A percentile compares a stretch with the other conserved stretches of the same genome.
Conservation (phyloP, 768 basidiomycete genomes). For the Phanerodontia chrysosporium region DNA sequence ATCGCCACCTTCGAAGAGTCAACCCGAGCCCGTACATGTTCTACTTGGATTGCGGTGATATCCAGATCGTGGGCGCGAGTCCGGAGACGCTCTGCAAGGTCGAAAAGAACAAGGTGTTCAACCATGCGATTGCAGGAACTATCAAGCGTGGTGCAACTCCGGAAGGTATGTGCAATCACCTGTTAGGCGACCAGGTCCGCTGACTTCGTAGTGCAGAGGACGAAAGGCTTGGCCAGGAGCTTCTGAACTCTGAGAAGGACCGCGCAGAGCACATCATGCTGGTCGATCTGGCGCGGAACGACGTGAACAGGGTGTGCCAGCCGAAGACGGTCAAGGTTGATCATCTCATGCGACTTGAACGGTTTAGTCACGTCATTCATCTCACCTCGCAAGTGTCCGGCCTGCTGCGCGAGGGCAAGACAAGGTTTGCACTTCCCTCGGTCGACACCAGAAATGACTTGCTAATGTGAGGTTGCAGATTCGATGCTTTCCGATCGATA, state of each 20-base stretch:
- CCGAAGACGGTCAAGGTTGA: constrained; percentile 96
- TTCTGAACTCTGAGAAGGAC: constrained; percentile 88
- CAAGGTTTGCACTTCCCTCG: constrained; percentile 48
- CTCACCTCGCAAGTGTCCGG: constrained; percentile 95
- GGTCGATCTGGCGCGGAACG: constrained; percentile 95
- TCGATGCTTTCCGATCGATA: constrained; percentile 98
- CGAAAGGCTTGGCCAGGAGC: constrained; percentile 62
- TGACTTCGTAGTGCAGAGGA: constrained; percentile 67
- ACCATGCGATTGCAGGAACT: constrained; percentile 98
- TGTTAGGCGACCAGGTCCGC: constrained; percentile 1
- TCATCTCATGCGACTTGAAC: constrained; percentile 88
- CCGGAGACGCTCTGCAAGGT: constrained; percentile 98
- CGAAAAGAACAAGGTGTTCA: constrained; percentile 85
- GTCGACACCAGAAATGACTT: neutral
- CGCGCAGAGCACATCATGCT: constrained; percentile 99
- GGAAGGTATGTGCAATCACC: constrained; percentile 57
- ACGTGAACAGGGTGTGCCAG: constrained; percentile 95
- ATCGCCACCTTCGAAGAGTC: constrained; percentile 86
- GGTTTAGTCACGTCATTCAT: constrained; percentile 98
- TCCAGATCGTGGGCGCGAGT: constrained; percentile 96
- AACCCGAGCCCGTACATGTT: constrained; percentile 99
- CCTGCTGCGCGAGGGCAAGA: constrained; percentile 71
- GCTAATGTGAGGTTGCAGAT: constrained; percentile 42
- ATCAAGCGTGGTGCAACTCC: constrained; percentile 79
- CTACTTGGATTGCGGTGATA: constrained; percentile 88